Base-by-base conservation (phyloP, 768 basidiomycete genomes). In the Thelephora ganbajun region DNA sequence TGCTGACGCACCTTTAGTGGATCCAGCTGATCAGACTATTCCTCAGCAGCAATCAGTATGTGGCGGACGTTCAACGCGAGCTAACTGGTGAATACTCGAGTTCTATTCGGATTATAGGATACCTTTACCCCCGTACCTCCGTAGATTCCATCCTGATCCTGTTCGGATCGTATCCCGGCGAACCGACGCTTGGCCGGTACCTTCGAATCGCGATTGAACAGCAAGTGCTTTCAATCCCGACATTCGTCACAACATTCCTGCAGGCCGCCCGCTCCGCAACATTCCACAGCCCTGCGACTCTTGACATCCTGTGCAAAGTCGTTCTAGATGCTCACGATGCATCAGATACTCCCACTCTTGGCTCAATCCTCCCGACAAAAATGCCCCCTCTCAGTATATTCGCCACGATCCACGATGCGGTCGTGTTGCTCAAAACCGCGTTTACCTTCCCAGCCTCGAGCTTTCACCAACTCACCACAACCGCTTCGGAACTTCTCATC, bases 101-200 rank as follows among this genome's bases (percentile, higher is more conserved):
- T 9, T 12, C 13, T 34, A 44, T 22, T 7, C 13, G 9, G 34
- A 22, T 16, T 35, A 43, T 23, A 12, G 18, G 37, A 14, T 14
- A 20, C 6, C 16, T 11, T 13, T 22, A 4, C 18, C 26, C 16
- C 16, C 14, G 7, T 16, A 23, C n/a, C 43, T 49, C 6, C 45
- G 20, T 48, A 89, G 86, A 82, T 55, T 79, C 85, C 3, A 73
- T 87, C 11, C 66, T 89, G 41, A 63, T 73, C 6, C 68, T 88
- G 13, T 84, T 77, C 56, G 68, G 75, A 46, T 70, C 73, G 43
- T 82, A 83, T 54, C 80, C 82, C 19, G 83, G 77, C n/a, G 77
- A 83, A 56, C 73, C 75, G 16, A 69, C 69, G 39, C 69, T 89
- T n/a, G 72, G 76, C 49, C 71, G 68, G 39, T 89, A 89, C 57